Percentiles rank a stretch among this genome's conserved stretches.
These are phyloP conservation scores for Penicillium angulare DNA, from an alignment of 495 filamentous ascomycete species.

Conservation along the genomic window DNA sequence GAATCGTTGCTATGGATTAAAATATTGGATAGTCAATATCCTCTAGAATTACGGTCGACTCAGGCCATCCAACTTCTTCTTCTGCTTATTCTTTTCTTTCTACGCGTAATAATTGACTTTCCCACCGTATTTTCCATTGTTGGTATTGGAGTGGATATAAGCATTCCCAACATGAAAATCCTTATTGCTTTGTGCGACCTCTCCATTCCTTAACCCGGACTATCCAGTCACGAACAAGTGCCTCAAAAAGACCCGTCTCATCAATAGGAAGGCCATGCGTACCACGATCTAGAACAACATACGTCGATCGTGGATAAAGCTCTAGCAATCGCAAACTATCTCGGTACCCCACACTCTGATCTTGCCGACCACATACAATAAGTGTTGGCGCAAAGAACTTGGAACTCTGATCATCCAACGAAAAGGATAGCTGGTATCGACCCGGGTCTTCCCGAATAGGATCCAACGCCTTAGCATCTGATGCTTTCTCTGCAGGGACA, in stretches of 20 bases:
- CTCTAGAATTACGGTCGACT: no score
- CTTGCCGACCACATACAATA: constrained; percentile 29
- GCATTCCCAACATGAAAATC: no score
- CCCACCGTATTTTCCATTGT: no score
- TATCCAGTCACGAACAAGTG: constrained; percentile 33
- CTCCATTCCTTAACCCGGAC: constrained; percentile 14
- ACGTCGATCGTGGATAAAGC: constrained; percentile 32
- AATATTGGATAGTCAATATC: no score
- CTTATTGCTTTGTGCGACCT: no score
- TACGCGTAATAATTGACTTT: no score
- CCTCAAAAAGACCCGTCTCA: constrained; percentile 29
- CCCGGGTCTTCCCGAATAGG: constrained; percentile 26
- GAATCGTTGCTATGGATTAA: no score
- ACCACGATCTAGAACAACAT: constrained; percentile 29
- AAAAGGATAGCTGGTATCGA: constrained; percentile 27
- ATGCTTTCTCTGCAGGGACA: constrained; percentile 20
- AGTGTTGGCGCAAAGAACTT: constrained; percentile 32
- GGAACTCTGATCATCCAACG: constrained; percentile 13
- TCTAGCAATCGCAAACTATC: constrained; percentile 32
- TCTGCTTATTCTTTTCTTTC: no score
- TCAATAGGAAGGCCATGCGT: constrained; percentile 33
- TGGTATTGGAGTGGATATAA: no score
- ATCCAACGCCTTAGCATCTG: constrained; percentile 25
- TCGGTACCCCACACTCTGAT: constrained; percentile 29
- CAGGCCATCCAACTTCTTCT: no score